Percentiles rank a stretch among this genome's conserved stretches.
phyloP scores from a whole-genome alignment of 2,329 filamentous ascomycete species.

The Biscogniauxia marginata region DNA sequence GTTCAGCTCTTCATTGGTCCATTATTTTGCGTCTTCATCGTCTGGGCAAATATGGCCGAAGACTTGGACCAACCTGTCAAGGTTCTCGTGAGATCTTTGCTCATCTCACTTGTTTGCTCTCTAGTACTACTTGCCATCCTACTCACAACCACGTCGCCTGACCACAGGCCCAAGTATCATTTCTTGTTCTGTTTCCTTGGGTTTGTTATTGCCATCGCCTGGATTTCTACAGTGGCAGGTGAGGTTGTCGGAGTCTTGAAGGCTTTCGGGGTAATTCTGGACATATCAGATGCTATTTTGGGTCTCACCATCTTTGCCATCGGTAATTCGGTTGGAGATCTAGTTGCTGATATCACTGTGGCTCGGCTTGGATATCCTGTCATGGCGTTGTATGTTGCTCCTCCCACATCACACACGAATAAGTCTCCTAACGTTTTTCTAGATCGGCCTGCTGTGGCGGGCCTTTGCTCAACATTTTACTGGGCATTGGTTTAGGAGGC shows the following conservation, averaged over 20 bases:
- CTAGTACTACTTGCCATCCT: slow-evolving; percentile 65
- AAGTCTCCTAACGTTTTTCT: slow-evolving; percentile 23
- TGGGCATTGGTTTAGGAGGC: slow-evolving; percentile 90
- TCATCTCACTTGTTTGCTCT: slow-evolving; percentile 68
- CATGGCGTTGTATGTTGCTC: slow-evolving; percentile 70
- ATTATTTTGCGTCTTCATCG: slow-evolving; percentile 73
- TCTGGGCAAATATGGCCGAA: slow-evolving; percentile 67
- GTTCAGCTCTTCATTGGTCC: slow-evolving; percentile 86
- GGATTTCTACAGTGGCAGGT: slow-evolving; percentile 94
- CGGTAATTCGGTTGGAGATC: slow-evolving; percentile 89
- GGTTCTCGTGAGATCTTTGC: slow-evolving; percentile 54
- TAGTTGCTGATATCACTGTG: slow-evolving; percentile 93
- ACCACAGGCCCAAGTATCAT: slow-evolving; percentile 69
- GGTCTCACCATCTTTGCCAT: slow-evolving; percentile 95
- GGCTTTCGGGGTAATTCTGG: slow-evolving; percentile 84
- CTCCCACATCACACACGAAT: background rate
- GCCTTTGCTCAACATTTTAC: slow-evolving; percentile 93
- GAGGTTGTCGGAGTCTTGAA: slow-evolving; percentile 96
- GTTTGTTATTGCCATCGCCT: slow-evolving; percentile 87
- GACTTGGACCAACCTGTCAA: slow-evolving; percentile 53
- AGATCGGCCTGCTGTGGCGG: slow-evolving; percentile 94
- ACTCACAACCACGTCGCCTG: slow-evolving; percentile 65
- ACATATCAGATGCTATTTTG: slow-evolving; percentile 91
- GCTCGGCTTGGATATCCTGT: slow-evolving; percentile 91
- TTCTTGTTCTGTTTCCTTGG: slow-evolving; percentile 82